phyloP scores from a whole-genome alignment of 2,329 filamentous ascomycete genomes.

The Pseudonectria buxi region DNA sequence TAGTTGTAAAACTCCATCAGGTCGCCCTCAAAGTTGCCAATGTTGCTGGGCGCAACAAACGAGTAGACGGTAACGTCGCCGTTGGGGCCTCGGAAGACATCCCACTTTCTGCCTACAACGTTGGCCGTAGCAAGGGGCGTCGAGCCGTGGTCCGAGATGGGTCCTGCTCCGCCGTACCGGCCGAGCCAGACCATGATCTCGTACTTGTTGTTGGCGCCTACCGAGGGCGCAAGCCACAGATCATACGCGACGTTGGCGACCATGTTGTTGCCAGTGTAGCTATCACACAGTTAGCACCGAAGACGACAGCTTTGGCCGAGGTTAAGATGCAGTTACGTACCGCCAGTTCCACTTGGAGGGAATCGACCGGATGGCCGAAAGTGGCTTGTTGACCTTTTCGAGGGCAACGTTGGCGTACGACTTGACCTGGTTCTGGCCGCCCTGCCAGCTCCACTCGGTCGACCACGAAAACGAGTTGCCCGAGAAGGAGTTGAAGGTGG shows the following conservation, averaged over 20 bases:
- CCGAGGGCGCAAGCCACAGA: conserved; percentile 47
- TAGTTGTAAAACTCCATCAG: conserved; percentile 52
- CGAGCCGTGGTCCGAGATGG: conserved; percentile 32
- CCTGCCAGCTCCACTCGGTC: conserved; percentile 35
- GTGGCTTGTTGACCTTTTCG: conserved; percentile 27
- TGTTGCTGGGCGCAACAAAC: conserved; percentile 36
- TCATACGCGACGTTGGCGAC: conserved; percentile 56
- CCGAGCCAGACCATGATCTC: conserved; percentile 63
- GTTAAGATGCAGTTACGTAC: too few relatives aligned
- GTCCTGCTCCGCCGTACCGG: conserved; percentile 50
- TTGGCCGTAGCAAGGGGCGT: conserved; percentile 33
- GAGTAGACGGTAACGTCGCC: conserved; percentile 54
- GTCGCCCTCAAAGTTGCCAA: conserved; percentile 50
- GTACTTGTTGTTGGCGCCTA: conserved; percentile 40
- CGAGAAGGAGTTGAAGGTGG: conserved; percentile 29
- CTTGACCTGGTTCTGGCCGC: conserved; percentile 33
- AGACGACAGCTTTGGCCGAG: too few relatives aligned
- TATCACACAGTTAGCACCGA: conserved; percentile 16
- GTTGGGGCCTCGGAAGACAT: conserved; percentile 55
- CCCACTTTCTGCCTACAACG: conserved; percentile 48
- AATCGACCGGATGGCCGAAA: conserved; percentile 30
- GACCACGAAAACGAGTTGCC: conserved; percentile 33
- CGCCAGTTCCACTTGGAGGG: conserved; percentile 27
- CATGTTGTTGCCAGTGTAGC: conserved; percentile 25
- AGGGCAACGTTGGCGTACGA: conserved; percentile 38